Evolutionary conservation across 495 filamentous ascomycete species (phyloP).

Genomic region (Xylaria sp.): DNA sequence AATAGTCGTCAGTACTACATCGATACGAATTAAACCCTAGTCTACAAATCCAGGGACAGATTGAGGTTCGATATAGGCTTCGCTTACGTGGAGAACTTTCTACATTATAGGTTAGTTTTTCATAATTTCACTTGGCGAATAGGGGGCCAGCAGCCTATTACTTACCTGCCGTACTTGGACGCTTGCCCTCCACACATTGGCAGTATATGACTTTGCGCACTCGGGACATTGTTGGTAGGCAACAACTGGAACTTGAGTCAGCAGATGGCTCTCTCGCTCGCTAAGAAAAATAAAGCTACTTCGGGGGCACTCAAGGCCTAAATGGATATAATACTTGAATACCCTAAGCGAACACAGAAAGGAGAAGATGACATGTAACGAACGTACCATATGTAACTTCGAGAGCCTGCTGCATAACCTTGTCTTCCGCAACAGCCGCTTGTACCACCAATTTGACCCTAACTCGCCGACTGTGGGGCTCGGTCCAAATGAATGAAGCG

Average conservation of each 20-base stretch:
- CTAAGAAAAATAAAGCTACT: background rate
- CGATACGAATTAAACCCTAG: background rate
- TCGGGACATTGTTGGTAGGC: conserved; percentile 89
- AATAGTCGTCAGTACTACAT: background rate
- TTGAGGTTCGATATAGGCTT: background rate
- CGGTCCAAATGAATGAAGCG: conserved; percentile 96
- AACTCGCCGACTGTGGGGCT: conserved; percentile 89
- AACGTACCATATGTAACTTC: conserved; percentile 78
- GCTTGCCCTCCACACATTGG: conserved; percentile 78
- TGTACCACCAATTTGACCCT: conserved; percentile 95
- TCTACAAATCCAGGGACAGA: background rate
- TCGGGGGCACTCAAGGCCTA: too few species aligned
- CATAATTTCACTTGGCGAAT: background rate
- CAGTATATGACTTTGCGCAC: conserved; percentile 92
- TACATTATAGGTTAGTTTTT: background rate
- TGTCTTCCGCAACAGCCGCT: conserved; percentile 68
- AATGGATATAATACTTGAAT: background rate
- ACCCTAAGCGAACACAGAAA: background rate
- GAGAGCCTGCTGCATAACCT: conserved; percentile 92
- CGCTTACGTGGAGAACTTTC: conserved; percentile 72
- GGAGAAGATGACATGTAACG: background rate
- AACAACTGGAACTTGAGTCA: conserved; percentile 56
- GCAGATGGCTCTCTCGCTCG: background rate
- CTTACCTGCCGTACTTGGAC: conserved; percentile 84
- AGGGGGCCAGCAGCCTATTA: background rate